phyloP scores from a whole-genome alignment of 202 grass and related monocot genomes.

The Setaria italica region DNA sequence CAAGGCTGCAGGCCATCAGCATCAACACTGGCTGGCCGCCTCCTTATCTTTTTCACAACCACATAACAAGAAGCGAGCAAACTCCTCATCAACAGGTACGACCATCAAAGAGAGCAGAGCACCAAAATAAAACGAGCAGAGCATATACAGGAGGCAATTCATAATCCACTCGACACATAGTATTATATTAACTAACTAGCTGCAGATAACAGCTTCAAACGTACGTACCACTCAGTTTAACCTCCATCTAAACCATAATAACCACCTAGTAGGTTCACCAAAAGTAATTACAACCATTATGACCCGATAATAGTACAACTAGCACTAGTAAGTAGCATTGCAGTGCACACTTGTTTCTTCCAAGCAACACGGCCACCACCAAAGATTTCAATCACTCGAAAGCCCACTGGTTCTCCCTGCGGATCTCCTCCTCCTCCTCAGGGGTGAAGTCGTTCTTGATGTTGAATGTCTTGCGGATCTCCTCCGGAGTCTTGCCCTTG shows the following conservation, averaged over 20 bases:
- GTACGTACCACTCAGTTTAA: too few species aligned
- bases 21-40: not conserved
- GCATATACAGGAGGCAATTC: too few species aligned
- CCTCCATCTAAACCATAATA: too few species aligned
- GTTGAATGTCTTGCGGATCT: slow-evolving; percentile 72
- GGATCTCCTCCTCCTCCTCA: slow-evolving; percentile 66
- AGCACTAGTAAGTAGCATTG: not conserved
- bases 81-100: too few species aligned
- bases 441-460: slow-evolving; percentile 63
- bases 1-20: not conserved
- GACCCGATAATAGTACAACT: not conserved
- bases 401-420: slow-evolving; percentile 67
- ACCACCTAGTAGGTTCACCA: not conserved
- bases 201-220: too few species aligned
- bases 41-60: not conserved
- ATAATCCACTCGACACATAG: too few species aligned
- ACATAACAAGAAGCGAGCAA: too few species aligned
- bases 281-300: slow-evolving; percentile 45
- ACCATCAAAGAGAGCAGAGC: too few species aligned
- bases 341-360: not conserved
- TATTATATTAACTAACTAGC: too few species aligned
- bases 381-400: slow-evolving; percentile 18
- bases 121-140: too few species aligned
- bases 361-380: not conserved
- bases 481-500: slow-evolving; percentile 69